phyloP scores from a whole-genome alignment of 2,329 filamentous ascomycete species.

The Allantophomopsis lycopodina region DNA sequence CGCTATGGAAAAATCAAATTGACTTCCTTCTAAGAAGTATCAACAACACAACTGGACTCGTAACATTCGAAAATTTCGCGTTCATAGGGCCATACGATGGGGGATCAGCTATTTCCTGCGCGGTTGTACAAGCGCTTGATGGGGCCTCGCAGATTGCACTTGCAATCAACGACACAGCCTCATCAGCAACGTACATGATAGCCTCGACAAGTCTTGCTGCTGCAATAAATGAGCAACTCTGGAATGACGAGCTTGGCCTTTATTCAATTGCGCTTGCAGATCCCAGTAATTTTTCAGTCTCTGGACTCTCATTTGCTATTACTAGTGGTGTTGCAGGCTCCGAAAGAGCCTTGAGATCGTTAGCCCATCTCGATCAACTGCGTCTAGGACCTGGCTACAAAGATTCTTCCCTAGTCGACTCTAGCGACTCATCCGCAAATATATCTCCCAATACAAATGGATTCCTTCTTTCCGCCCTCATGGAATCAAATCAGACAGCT shows the following conservation, averaged over 20 bases:
- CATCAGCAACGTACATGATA: constrained; percentile 10
- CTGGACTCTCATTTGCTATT: constrained; percentile 19
- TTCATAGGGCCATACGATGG: constrained; percentile 2
- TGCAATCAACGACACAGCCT: constrained; percentile 15
- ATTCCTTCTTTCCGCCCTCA: constrained; percentile 25
- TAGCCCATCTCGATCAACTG: constrained; percentile 18
- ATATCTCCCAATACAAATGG: constrained; percentile 32
- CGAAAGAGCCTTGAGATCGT: constrained; percentile 14
- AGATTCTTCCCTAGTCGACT: constrained; percentile 10
- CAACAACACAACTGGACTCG: constrained; percentile 1
- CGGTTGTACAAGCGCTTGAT: constrained; percentile 9
- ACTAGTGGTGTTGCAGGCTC: constrained; percentile 19
- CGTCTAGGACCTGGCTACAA: constrained; percentile 22
- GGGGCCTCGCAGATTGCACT: constrained; percentile 15
- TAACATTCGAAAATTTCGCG: constrained; percentile 1
- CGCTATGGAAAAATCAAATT: constrained; percentile 2
- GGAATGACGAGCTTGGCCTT: constrained; percentile 16
- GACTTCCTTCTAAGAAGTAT: constrained; percentile 2
- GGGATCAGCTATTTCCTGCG: constrained; percentile 1
- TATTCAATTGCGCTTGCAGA: constrained; percentile 17
- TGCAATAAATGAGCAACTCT: constrained; percentile 18
- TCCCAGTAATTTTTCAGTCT: constrained; percentile 18
- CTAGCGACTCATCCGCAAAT: constrained; percentile 6
- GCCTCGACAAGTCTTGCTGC: constrained; percentile 11
- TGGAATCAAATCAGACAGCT: constrained; percentile 14